A percentile compares a stretch with the other conserved stretches of the same genome.
Conservation (phyloP, 331 rosid species). For the Telfairia occidentalis region DNA sequence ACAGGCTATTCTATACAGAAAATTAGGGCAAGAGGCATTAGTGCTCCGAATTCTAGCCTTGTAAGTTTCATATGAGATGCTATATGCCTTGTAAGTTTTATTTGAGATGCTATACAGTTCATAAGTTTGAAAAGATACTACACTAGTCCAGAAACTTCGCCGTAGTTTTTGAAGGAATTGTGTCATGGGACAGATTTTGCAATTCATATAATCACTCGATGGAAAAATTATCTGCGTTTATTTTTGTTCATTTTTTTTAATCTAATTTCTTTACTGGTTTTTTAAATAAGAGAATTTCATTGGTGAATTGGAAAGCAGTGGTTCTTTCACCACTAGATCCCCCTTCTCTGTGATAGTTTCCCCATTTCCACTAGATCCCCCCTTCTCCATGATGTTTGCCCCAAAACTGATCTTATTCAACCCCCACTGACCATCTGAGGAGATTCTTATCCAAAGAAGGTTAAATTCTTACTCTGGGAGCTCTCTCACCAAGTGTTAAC, state of each 20-base stretch:
- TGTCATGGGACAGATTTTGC: not conserved
- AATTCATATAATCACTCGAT: not conserved
- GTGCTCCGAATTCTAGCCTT: constrained; percentile 93
- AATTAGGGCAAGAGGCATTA: constrained; percentile 89
- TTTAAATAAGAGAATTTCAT: not conserved
- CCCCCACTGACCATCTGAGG: too few relatives aligned
- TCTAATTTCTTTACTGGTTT: not conserved
- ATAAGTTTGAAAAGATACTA: not conserved
- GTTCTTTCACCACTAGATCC: too few relatives aligned
- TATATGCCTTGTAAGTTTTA: constrained; percentile 71
- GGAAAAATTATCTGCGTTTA: not conserved
- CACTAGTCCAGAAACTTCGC: not conserved
- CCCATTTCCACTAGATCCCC: too few relatives aligned
- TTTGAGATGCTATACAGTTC: not conserved
- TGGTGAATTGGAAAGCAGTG: not conserved
- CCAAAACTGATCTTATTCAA: too few relatives aligned
- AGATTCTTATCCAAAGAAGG: too few relatives aligned
- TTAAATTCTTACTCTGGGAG: too few relatives aligned
- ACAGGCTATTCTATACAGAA: constrained; percentile 93
- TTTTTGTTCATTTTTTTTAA: not conserved
- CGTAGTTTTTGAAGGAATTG: not conserved
- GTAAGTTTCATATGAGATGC: constrained; percentile 39
- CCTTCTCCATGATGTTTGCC: too few relatives aligned
- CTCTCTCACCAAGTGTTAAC: too few relatives aligned
- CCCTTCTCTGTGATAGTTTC: too few relatives aligned